Conservation (phyloP, 371 early-diverging fungal species). For the Mycotypha africana region DNA sequence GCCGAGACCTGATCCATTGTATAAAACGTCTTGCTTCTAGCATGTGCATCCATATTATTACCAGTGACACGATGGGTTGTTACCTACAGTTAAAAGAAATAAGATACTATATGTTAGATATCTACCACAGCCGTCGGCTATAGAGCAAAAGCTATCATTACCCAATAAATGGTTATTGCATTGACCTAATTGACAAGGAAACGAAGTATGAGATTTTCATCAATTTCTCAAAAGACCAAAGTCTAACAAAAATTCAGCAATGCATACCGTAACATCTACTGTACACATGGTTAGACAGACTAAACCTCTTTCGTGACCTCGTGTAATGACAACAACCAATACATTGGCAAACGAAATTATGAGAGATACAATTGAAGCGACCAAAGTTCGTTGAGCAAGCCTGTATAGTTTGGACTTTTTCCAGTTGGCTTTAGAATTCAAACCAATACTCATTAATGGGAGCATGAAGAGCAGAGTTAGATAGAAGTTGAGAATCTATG, state of each 20-base stretch:
- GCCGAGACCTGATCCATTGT: constrained; percentile 14
- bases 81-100: constrained; percentile 9
- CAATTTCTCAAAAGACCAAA: too few species aligned
- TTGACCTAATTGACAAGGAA: constrained; percentile 45
- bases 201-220: too few species aligned
- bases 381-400: constrained; percentile 43
- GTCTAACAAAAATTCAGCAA: constrained; percentile 24
- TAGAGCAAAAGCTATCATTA: constrained; percentile 7
- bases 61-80: constrained; percentile 12
- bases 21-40: constrained; percentile 9
- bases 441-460: constrained; percentile 34
- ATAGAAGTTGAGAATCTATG: constrained; percentile 26
- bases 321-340: constrained; percentile 35
- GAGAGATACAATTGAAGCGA: constrained; percentile 44
- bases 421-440: constrained; percentile 37
- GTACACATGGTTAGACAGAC: constrained; percentile 52
- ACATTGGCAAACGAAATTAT: constrained; percentile 46
- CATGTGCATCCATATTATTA: constrained; percentile 2
- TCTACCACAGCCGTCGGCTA: too few species aligned
- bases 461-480: constrained; percentile 34
- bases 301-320: constrained; percentile 47
- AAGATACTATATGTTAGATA: not conserved
- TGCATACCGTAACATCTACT: constrained; percentile 47
- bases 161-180: constrained; percentile 56
- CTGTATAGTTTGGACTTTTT: constrained; percentile 36